A percentile compares a stretch with the other conserved stretches of the same genome.
These are phyloP conservation scores for Euryodendron excelsum DNA, from an alignment of 148 eudicot species.

Conservation along the genomic window DNA sequence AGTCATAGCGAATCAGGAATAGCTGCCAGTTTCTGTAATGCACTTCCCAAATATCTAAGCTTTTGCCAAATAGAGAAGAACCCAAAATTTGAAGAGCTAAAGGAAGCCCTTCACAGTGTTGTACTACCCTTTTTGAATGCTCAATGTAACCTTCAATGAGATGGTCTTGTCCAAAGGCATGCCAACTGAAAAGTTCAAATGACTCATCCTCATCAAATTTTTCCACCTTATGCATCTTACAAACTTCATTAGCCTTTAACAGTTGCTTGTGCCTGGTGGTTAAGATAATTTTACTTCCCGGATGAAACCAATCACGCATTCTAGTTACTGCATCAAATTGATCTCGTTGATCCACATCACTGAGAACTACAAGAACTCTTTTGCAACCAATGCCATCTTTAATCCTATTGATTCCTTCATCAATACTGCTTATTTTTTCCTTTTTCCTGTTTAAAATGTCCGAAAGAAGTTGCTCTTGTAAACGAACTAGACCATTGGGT, in stretches of 20 bases:
- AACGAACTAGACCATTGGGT: background rate
- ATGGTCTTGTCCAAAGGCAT: slow-evolving; percentile 19
- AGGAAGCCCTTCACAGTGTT: slow-evolving; percentile 11
- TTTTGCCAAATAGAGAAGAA: slow-evolving; percentile 10
- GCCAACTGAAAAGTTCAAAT: slow-evolving; percentile 18
- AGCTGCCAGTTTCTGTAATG: slow-evolving; percentile 4
- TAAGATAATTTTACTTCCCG: slow-evolving; percentile 18
- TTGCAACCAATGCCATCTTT: background rate
- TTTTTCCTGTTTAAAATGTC: background rate
- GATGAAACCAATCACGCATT: background rate
- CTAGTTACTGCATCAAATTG: slow-evolving; percentile 13
- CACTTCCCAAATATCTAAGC: slow-evolving; percentile 8
- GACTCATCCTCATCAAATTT: background rate
- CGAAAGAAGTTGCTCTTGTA: background rate
- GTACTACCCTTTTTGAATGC: background rate
- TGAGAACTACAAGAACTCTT: slow-evolving; percentile 18
- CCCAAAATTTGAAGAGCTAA: slow-evolving; percentile 25
- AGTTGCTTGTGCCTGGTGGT: slow-evolving; percentile 15
- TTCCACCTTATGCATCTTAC: background rate
- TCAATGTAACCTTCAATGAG: slow-evolving; percentile 12
- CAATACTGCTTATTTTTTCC: background rate
- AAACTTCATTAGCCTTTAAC: background rate
- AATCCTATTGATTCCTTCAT: slow-evolving; percentile 15
- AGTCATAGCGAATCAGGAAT: slow-evolving; percentile 12
- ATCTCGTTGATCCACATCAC: slow-evolving; percentile 18